phyloP scores from a whole-genome alignment of 2,329 filamentous ascomycete genomes.

The Colletotrichum neosansevieriae region DNA sequence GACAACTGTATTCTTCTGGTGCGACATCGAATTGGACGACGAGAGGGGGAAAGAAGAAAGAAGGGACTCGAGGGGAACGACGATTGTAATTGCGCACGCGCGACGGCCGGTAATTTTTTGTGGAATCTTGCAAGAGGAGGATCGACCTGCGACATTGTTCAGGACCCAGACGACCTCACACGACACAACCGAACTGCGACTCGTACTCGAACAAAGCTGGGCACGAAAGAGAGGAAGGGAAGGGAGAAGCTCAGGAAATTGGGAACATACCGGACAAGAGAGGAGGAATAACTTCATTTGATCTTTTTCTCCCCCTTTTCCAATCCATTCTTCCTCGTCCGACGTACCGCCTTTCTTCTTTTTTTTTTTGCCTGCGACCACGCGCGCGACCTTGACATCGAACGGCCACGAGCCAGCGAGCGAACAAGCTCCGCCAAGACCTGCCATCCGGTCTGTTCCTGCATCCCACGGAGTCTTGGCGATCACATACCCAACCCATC shows the following conservation, averaged over 20 bases:
- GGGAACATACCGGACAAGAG: background rate
- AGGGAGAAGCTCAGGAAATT: background rate
- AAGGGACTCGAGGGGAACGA: background rate
- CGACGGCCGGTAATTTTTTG: conserved; percentile 12
- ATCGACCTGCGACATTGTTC: conserved; percentile 29
- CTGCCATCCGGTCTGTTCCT: conserved; percentile 35
- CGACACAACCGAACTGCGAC: conserved; percentile 4
- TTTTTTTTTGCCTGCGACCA: background rate
- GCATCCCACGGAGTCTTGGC: conserved; percentile 35
- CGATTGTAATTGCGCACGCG: conserved; percentile 22
- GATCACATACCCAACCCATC: conserved; percentile 15
- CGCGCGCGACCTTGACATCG: conserved; percentile 8
- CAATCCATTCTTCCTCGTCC: background rate
- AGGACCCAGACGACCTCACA: background rate
- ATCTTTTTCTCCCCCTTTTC: background rate
- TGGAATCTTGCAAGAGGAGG: conserved; percentile 37
- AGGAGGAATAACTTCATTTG: conserved; percentile 14
- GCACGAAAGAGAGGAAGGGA: background rate
- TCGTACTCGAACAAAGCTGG: conserved; percentile 4
- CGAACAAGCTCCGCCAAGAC: conserved; percentile 35
- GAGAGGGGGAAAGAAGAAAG: background rate
- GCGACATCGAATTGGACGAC: background rate
- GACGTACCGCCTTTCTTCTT: background rate
- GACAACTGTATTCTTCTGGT: conserved; percentile 2
- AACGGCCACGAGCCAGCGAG: conserved; percentile 21